phyloP scores from a whole-genome alignment of 2,329 filamentous ascomycete genomes.

The Calonectria ilicicola region DNA sequence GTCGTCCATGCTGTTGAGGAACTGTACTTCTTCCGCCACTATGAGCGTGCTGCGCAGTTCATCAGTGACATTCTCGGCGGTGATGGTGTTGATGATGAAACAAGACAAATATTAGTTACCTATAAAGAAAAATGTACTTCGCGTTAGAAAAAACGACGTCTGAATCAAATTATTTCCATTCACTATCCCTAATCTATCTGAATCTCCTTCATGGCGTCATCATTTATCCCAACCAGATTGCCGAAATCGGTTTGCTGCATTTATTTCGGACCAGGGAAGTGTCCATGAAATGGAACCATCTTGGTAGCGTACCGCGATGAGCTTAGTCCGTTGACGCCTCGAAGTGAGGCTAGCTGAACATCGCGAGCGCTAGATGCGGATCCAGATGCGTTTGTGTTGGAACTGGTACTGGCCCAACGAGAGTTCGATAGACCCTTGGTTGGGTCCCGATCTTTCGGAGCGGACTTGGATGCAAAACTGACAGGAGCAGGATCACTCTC shows the following conservation, averaged over 20 bases:
- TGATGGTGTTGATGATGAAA: constrained; percentile 57
- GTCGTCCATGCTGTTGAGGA: constrained; percentile 68
- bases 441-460: background rate
- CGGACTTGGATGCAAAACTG: background rate
- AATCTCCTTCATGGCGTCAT: background rate
- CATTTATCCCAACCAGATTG: background rate
- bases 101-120: constrained; percentile 51
- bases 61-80: constrained; percentile 49
- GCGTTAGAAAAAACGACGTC: constrained; percentile 42
- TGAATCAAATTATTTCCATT: constrained; percentile 2
- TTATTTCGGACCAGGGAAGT: constrained; percentile 5
- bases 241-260: background rate
- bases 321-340: constrained; percentile 1
- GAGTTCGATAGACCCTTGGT: constrained; percentile 31
- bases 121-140: constrained; percentile 57
- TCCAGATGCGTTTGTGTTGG: background rate
- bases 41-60: constrained; percentile 58
- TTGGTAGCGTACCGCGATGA: constrained; percentile 15
- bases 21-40: constrained; percentile 66
- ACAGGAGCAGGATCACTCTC: no score
- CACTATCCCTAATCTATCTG: background rate
- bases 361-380: background rate
- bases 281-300: constrained; percentile 3
- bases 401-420: constrained; percentile 20
- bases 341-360: background rate